Conservation (phyloP, 176 grass and related monocot species). For the Musa schizocarpa region DNA sequence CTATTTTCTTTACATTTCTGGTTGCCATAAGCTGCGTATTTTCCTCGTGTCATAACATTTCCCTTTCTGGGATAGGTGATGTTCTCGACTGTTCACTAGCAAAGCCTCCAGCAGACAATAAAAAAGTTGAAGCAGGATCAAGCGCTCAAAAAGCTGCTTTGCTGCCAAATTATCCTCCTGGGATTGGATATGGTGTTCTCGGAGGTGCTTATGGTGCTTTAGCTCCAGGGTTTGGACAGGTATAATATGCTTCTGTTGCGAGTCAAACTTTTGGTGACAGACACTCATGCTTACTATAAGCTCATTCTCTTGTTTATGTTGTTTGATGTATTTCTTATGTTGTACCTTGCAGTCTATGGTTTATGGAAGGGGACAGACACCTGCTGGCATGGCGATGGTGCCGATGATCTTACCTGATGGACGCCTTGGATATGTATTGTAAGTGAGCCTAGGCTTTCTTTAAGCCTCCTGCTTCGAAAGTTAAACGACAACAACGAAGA, state of each 20-base stretch:
- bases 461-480: neutral
- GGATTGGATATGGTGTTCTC: constrained; percentile 39
- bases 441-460: constrained; percentile 6
- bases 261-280: neutral
- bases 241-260: constrained; percentile 17
- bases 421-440: constrained; percentile 44
- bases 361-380: constrained; percentile 27
- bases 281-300: neutral
- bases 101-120: constrained; percentile 60
- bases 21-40: neutral
- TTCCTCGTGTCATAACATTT: neutral
- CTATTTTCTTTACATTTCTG: constrained; percentile 5
- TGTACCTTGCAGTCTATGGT: constrained; percentile 42
- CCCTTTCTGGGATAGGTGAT: constrained; percentile 43
- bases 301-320: neutral
- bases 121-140: constrained; percentile 40
- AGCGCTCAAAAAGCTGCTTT: constrained; percentile 43
- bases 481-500: neutral
- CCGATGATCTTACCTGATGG: constrained; percentile 53
- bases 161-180: constrained; percentile 39
- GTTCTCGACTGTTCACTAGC: constrained; percentile 81
- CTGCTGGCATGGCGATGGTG: constrained; percentile 45
- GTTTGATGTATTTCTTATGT: constrained; percentile 7
- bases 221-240: constrained; percentile 37
- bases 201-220: constrained; percentile 39